A percentile compares a stretch with the other conserved stretches of the same genome.
Evolutionary conservation across 2,329 filamentous ascomycete genomes (phyloP).

Genomic region (Aspergillus tamarii): DNA sequence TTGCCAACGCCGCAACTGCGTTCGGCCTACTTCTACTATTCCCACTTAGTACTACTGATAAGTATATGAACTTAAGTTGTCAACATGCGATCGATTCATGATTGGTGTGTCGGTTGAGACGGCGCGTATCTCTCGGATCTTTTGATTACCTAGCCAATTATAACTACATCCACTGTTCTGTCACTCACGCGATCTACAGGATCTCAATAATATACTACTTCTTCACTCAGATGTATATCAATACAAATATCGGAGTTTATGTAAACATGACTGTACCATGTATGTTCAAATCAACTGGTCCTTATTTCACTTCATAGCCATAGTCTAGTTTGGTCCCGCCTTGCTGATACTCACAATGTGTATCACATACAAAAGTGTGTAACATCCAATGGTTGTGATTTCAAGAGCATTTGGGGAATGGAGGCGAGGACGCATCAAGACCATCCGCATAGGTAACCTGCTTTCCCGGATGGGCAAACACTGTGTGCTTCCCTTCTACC

Average conservation of each 20-base stretch:
- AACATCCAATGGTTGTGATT: not conserved
- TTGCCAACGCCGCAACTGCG: not conserved
- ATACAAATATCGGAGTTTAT: not conserved
- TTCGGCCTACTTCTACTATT: no score
- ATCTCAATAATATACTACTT: no score
- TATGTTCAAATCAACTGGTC: not conserved
- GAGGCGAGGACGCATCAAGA: constrained; percentile 4
- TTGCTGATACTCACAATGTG: not conserved
- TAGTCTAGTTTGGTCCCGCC: not conserved
- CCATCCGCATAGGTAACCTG: constrained; percentile 14
- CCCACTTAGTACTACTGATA: no score
- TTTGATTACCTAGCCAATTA: no score
- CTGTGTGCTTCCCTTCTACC: constrained; percentile 12
- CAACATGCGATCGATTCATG: not conserved
- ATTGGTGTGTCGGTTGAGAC: not conserved
- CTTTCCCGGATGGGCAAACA: constrained; percentile 14
- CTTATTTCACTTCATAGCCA: not conserved
- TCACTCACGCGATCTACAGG: no score
- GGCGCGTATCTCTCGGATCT: not conserved
- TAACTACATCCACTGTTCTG: no score
- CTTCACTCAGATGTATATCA: not conserved
- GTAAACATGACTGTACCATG: no score
- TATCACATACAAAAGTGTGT: not conserved
- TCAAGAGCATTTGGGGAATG: constrained; percentile 14
- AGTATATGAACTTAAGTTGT: not conserved